A percentile compares a stretch with the other conserved stretches of the same genome.
Conservation (phyloP, 805 yeast species). For the Yamadazyma insecticola region DNA sequence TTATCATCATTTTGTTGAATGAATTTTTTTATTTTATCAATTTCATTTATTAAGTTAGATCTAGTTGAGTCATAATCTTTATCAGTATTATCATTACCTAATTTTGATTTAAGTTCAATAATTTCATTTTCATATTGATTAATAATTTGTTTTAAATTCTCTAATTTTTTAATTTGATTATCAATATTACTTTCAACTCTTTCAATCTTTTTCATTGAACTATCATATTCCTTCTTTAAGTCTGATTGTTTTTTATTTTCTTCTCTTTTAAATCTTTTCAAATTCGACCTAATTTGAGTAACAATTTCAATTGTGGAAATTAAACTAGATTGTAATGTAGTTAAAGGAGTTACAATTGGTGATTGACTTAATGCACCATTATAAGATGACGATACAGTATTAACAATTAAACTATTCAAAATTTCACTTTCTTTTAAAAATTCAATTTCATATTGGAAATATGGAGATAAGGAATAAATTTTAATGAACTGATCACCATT, state of each 20-base stretch:
- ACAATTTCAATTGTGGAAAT: slow-evolving; percentile 25
- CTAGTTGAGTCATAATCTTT: slow-evolving; percentile 1
- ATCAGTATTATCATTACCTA: slow-evolving; percentile 2
- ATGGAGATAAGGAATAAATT: slow-evolving; percentile 34
- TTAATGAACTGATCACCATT: slow-evolving; percentile 17
- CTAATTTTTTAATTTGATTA: slow-evolving; percentile 27
- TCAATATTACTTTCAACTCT: slow-evolving; percentile 27
- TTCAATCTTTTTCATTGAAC: slow-evolving; percentile 24
- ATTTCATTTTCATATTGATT: slow-evolving; percentile 35
- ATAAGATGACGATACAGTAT: slow-evolving; percentile 21
- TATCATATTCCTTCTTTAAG: slow-evolving; percentile 28
- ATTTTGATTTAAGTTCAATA: slow-evolving; percentile 5
- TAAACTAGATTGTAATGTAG: slow-evolving; percentile 30
- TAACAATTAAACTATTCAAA: slow-evolving; percentile 22
- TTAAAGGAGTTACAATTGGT: slow-evolving; percentile 19
- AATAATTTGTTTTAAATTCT: slow-evolving; percentile 36
- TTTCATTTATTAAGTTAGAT: slow-evolving; percentile 10
- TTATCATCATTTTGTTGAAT: slow-evolving; percentile 20
- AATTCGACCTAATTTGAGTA: slow-evolving; percentile 16
- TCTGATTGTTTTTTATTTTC: slow-evolving; percentile 33
- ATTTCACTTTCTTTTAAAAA: slow-evolving; percentile 13
- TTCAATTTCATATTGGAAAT: slow-evolving; percentile 33
- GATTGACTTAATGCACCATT: slow-evolving; percentile 21
- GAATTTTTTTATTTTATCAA: slow-evolving; percentile 17
- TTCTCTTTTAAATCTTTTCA: slow-evolving; percentile 32